Conservation (phyloP, 179 eudicot species). For the Beta corolliflora region DNA sequence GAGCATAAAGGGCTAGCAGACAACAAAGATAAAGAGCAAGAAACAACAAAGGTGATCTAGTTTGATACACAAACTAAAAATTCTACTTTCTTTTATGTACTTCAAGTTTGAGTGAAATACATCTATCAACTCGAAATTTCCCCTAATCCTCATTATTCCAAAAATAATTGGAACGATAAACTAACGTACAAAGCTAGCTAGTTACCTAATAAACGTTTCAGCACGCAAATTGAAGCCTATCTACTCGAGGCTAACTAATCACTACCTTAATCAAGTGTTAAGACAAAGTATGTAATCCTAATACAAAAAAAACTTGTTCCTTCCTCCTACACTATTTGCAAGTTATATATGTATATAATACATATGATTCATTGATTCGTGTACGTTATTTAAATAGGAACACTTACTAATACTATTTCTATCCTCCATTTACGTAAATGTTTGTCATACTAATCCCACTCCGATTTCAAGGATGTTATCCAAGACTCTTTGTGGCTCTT, state of each 20-base stretch:
- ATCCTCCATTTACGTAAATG: no score
- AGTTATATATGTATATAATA: no score
- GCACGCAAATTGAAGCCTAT: neutral
- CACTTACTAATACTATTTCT: no score
- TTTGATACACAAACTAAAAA: conserved; percentile 24
- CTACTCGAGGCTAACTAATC: neutral
- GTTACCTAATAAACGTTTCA: neutral
- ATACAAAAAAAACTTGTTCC: neutral
- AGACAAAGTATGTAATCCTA: neutral
- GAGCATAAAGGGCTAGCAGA: conserved; percentile 23
- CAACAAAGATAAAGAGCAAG: conserved; percentile 19
- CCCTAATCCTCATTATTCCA: neutral
- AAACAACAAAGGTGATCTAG: conserved; percentile 11
- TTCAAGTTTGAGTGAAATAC: neutral
- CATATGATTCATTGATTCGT: neutral
- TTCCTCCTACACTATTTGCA: neutral
- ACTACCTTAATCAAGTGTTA: neutral
- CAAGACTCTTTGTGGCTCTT: no score
- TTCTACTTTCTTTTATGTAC: conserved; percentile 2
- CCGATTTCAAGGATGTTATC: no score
- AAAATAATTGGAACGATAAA: neutral
- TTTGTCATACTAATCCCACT: no score
- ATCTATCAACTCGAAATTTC: neutral
- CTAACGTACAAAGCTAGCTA: neutral
- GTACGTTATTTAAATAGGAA: neutral